Evolutionary conservation across 1,284 basidiomycete genomes (phyloP).

Genomic region (Trichosporon sp.): DNA sequence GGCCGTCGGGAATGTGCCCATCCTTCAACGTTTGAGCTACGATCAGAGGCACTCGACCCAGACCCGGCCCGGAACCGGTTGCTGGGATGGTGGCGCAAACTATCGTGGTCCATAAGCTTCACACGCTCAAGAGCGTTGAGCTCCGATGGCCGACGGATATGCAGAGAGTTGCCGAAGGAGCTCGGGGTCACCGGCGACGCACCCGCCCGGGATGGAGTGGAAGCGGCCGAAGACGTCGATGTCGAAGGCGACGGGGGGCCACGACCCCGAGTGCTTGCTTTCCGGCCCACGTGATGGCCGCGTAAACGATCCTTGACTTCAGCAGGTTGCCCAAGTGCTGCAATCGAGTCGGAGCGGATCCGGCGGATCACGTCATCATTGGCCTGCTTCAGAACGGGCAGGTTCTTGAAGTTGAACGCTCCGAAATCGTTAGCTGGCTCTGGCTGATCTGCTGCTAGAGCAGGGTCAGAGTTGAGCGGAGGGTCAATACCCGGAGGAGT

Average conservation of each 20-base stretch:
- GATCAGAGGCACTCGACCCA: constrained; percentile 59
- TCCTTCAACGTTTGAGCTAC: constrained; percentile 42
- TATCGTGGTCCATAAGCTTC: constrained; percentile 74
- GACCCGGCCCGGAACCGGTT: constrained; percentile 85
- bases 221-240: constrained; percentile 88
- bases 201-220: constrained; percentile 75
- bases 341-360: constrained; percentile 62
- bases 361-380: constrained; percentile 98
- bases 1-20: constrained; percentile 37
- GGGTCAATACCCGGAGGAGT: not conserved
- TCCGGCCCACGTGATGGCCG: not conserved
- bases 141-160: constrained; percentile 80
- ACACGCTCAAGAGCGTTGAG: constrained; percentile 81
- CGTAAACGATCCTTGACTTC: constrained; percentile 3
- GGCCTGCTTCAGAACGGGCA: constrained; percentile 93
- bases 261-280: constrained; percentile 14
- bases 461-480: not conserved
- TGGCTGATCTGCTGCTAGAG: not conserved
- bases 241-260: constrained; percentile 74
- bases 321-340: constrained; percentile 24
- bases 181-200: constrained; percentile 34
- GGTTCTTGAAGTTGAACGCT: constrained; percentile 96
- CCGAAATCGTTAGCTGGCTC: constrained; percentile 78
- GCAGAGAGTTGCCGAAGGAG: constrained; percentile 46
- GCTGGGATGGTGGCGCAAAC: constrained; percentile 67